Evolutionary conservation across 164 flowering plant genomes (phyloP), one percentile per base, ranked within the genome.

Genomic region (Sextonia rubra): DNA sequence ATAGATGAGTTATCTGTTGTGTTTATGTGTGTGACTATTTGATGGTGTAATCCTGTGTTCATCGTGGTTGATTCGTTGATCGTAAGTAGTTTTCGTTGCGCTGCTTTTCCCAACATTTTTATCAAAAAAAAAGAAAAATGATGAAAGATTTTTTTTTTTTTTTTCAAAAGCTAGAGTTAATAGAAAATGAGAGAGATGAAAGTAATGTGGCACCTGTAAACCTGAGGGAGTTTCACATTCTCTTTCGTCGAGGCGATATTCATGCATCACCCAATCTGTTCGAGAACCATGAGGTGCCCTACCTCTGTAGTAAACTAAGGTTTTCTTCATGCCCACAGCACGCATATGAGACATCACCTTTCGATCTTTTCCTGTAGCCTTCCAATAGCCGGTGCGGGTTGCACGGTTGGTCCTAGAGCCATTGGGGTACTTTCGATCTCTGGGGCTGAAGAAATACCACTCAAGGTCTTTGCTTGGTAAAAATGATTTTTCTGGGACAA

Each of bases 181-280:
- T 12, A 25, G 30, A n/a, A 29, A 12, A 48, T 15, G 26, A 25
- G 64, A 20, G 22, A 27, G 11, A 17, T 23, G n/a, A 66, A 22
- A 20, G 55, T 3, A 1, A 52, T 52, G 20, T 22, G 3, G 56
- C n/a, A 91, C 96, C 92, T 91, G 98, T 74, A 91, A 70, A 68
- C 97, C 92, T 0, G 85, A 49, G 67, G 75, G 64, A 68, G 73
- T 70, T 71, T 87, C 90, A 71, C 98, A 92, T 82, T 94, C 97
- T 12, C 84, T 79, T 56, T 94, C 97, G 20, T 92, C 92, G 3
- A 94, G 90, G 14, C 97, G 88, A 71, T 94, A 94, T 73, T 94
- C 99, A 75, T 94, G 99, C 99, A 94, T 94, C 22, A 94, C 97
- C 97, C 97, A 94, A 72, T 78, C 91, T 0, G 97, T 91, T 47